Base-by-base conservation (phyloP, 352 stramenopile species). In the Phytophthora gonapodyides region DNA sequence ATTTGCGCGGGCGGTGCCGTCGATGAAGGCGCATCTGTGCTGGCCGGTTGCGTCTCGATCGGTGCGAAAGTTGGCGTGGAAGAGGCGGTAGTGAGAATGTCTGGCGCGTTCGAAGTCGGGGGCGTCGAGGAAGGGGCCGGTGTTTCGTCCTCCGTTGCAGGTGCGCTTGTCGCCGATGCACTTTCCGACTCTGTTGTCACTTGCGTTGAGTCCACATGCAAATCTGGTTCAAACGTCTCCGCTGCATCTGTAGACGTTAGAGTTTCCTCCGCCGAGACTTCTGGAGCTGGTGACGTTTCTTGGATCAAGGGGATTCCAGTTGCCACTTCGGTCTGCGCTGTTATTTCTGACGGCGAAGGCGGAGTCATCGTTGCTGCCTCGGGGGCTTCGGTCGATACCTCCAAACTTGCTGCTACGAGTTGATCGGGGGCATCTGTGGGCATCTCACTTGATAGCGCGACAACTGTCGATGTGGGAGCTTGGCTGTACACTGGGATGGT, bases 401-500 rank as follows among this genome's bases (percentile, higher is more conserved):
- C 34, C 24, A 38, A 5, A 47, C 27, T 44, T 13, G 33, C 17
- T 58, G n/a, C 17, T 44, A 36, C 9, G 24, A 27, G 24, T 34
- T 38, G 13, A 16, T 13, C 31, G 16, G 44, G 44, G 36, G 37
- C 27, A 19, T 15, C 19, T 49, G 45, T 58, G 3, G 50, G 43
- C 13, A 6, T 15, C 3, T 37, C 30, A 31, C 24, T 56, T 30
- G 36, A 16, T 24, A n/a, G 10, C 38, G 38, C 7, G 19, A 37
- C 40, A 8, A 40, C 17, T n/a, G 60, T 48, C 7, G 44, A n/a
- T 2, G 19, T 13, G 7, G 36, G 15, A 19, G 50, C 41, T 33
- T 36, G 27, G 21, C 13, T 67, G 19, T 67, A 61, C 15, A 61
- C 51, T 27, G 59, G 57, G 30, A 65, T 65, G 5, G 16, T 2